Base-by-base conservation (phyloP, 805 yeast genomes). In the Wickerhamiella musiphila region DNA sequence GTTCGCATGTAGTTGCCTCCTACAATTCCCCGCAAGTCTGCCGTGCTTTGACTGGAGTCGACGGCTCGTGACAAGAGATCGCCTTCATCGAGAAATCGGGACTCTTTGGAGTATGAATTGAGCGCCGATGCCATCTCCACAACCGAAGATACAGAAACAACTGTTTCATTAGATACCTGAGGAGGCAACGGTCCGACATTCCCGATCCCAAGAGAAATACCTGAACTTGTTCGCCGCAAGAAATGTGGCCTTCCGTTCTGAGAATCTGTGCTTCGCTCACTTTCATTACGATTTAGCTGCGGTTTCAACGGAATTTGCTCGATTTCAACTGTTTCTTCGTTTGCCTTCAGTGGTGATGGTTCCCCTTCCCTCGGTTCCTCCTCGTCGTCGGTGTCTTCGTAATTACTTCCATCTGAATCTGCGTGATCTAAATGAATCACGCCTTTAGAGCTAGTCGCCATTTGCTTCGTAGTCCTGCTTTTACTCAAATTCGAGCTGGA, bases 171-270 rank as follows among this genome's bases (percentile, higher is more conserved):
- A 10, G 40, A 31, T 12, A 45, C 26, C 26, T 45, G 41, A 3
- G 50, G 45, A 14, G 48, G 45, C 2, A 44, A 41, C 7, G 49
- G 48, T 23, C 37, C 47, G 15, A 44, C 41, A 4, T 37, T 39
- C 19, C 34, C 43, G 10, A 44, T 36, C 7, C 47, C 47, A 5
- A 43, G 21, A 20, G 33, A 36, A 4, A 44, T 26, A 2, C 36
- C 40, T 12, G 38, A 19, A 12, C 35, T 32, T 4, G 28, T 11
- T 2, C 33, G 29, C 6, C 30, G 16, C 16, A 12, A 12, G 19
- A 28, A n/a, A 3, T 17, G 18, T 6, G 30, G 30, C 7, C 30
- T 15, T 11, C 17, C 6, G 7, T 8, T 13, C n/a, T 6, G 15
- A 6, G 21, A 11, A 8, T 9, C 13, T 7, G 6, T 6, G 13